Evolutionary conservation across 1,284 basidiomycete genomes (phyloP), one percentile per base, ranked within the genome.

Genomic region (Heterobasidion occidentale): DNA sequence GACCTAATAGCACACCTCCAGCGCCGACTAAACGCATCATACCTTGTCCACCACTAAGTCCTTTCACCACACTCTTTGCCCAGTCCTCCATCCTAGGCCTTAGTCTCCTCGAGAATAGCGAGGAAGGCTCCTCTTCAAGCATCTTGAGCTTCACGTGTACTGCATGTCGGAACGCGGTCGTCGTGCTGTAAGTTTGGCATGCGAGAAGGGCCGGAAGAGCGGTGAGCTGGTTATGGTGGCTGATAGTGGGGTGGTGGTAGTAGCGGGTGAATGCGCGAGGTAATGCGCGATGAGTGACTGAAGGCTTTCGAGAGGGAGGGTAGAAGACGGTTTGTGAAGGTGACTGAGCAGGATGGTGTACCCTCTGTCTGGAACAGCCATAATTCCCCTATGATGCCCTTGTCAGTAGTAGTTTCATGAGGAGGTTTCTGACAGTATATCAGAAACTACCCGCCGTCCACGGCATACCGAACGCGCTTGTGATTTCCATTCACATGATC

Each of bases 181-280:
- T 68, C 34, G 75, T 0, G 77, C 70, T 56, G 81, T 73, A 14
- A 87, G 75, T 60, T 75, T 79, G 19, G 72, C 63, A 58, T 80
- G 69, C 2, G 76, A 74, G 53, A 80, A 74, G 0, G 79, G 76
- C 19, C 73, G 70, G 47, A 83, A 78, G 62, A 81, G 79, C 1
- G 83, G 77, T 46, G 84, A 84, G 44, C 80, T 79, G 56, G 89
- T 76, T 38, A 81, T 74, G 8, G 80, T 77, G n/a, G 83, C 87
- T 0, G 83, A 76, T 15, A 90, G 75, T 0, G 84, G 78, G 0
- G 86, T 86, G 3, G 87, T 81, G 1, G 77, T 71, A 5, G 77
- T 64, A 36, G 77, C 71, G 11, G n/a, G 46, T 12, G 46, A 19
- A 17, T 73, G 72, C 0, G 83, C 76, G 46, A 90, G 78, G 60